Percentiles rank a stretch among this genome's conserved stretches.
Conservation (phyloP, 2,329 filamentous ascomycete species). For the Alternaria incomplexa region DNA sequence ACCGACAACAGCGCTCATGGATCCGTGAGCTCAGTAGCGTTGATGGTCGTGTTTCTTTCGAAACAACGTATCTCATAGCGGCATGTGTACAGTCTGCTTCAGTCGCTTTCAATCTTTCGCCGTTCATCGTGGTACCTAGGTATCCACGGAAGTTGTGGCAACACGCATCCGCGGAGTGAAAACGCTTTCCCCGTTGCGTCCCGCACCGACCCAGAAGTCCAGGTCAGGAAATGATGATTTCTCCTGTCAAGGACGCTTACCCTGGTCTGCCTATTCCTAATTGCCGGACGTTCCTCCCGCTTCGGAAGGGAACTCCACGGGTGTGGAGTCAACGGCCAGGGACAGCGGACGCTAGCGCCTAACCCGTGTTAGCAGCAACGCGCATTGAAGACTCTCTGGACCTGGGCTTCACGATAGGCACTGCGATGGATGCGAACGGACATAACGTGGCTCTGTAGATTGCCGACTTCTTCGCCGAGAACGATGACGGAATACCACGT, state of each 20-base stretch:
- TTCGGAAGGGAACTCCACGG: constrained; percentile 6
- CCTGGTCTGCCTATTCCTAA: constrained; percentile 4
- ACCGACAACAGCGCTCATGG: not conserved
- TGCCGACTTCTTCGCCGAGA: constrained; percentile 2
- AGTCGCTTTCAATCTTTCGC: not conserved
- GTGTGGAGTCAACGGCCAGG: constrained; percentile 12
- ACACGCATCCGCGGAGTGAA: not conserved
- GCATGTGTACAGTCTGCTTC: not conserved
- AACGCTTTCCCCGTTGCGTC: constrained; percentile 5
- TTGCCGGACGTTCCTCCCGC: constrained; percentile 11
- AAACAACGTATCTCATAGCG: not conserved
- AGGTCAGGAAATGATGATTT: not conserved
- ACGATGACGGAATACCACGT: not conserved
- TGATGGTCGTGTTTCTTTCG: not conserved
- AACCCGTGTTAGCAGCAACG: not conserved
- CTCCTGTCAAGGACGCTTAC: constrained; percentile 5
- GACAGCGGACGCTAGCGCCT: constrained; percentile 1
- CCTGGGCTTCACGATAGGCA: not conserved
- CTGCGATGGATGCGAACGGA: not conserved
- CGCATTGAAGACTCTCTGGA: constrained; percentile 3
- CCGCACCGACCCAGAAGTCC: not conserved
- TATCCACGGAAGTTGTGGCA: not conserved
- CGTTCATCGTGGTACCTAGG: no score
- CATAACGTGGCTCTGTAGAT: constrained; percentile 5
- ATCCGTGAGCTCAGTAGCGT: not conserved